Conservation (phyloP, 805 yeast species). For the Lipomyces japonicus region DNA sequence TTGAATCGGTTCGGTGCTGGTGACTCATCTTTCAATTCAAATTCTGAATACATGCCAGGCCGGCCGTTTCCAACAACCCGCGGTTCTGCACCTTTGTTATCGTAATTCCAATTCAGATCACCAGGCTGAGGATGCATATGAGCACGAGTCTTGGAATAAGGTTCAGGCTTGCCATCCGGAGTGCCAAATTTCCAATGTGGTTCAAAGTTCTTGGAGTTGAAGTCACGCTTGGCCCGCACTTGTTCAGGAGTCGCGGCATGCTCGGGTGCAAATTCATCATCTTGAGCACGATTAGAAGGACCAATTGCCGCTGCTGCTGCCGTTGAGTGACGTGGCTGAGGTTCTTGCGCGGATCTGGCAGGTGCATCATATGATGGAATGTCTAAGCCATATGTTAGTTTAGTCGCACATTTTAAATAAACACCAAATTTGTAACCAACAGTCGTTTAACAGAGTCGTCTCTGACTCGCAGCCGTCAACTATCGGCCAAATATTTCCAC, state of each 20-base stretch:
- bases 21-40: conserved; percentile 11
- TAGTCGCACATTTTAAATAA: too few species aligned
- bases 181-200: conserved; percentile 27
- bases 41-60: conserved; percentile 9
- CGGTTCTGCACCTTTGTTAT: conserved; percentile 2
- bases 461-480: conserved; percentile 29
- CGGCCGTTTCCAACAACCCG: conserved; percentile 12
- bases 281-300: too few species aligned
- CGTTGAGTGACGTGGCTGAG: too few species aligned
- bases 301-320: too few species aligned
- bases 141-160: conserved; percentile 23
- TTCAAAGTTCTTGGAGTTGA: conserved; percentile 13
- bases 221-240: conserved; percentile 18
- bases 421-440: too few species aligned
- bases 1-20: conserved; percentile 12
- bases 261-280: background rate
- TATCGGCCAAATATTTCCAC: conserved; percentile 35
- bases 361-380: too few species aligned
- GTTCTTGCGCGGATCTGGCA: too few species aligned
- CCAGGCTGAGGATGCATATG: conserved; percentile 29
- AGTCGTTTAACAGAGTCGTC: conserved; percentile 13
- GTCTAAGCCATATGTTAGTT: too few species aligned
- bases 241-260: conserved; percentile 15
- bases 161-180: conserved; percentile 14
- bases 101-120: conserved; percentile 20